Evolutionary conservation across 495 filamentous ascomycete genomes (phyloP), one percentile per base, ranked within the genome.

Genomic region (Hyaloscypha finlandica): DNA sequence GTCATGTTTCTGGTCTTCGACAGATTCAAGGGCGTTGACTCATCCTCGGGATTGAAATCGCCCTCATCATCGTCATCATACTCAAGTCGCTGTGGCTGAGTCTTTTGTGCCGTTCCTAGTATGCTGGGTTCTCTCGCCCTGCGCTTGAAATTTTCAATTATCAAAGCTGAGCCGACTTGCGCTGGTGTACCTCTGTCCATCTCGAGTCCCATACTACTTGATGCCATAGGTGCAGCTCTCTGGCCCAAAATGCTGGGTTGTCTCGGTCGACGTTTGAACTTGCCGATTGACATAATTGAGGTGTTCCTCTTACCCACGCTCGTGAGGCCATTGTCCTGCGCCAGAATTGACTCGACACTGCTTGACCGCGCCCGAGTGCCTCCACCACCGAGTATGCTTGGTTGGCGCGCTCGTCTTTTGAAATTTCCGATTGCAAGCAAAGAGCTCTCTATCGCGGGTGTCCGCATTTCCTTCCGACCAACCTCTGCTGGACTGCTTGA

Each of bases 61-160:
- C 85, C 84, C 16, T 88, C 76, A 64, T 85, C 83, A 33, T 86
- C 83, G 25, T 3, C 82, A 67, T 51, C 83, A 78, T 48, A 79
- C 77, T 62, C 79, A 60, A 74, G 69, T 57, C 71, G 81, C 22
- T 79, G 78, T 61, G 85, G 81, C 48, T 84, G 81, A 1, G 76
- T 73, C 32, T 70, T 73, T 59, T 87, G 85, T 70, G 86, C 84
- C 79, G 88, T 86, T 20, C 86, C 83, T 16, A 92, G 76, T 63
- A 92, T 84, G 73, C 89, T 92, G 6, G 86, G 84, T 73, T 92
- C 88, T 75, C 88, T 80, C 19, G 87, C 80, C 65, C 89, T 79
- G 42, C 85, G 79, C 66, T 84, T 88, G 75, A 91, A 91, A 69
- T 88, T 89, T 70, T 75, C 73, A 31, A 68, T 29, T 29, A 64